Percentiles rank a stretch among this genome's conserved stretches.
Evolutionary conservation across 495 filamentous ascomycete species (phyloP).

Genomic region (Neurospora sp.): DNA sequence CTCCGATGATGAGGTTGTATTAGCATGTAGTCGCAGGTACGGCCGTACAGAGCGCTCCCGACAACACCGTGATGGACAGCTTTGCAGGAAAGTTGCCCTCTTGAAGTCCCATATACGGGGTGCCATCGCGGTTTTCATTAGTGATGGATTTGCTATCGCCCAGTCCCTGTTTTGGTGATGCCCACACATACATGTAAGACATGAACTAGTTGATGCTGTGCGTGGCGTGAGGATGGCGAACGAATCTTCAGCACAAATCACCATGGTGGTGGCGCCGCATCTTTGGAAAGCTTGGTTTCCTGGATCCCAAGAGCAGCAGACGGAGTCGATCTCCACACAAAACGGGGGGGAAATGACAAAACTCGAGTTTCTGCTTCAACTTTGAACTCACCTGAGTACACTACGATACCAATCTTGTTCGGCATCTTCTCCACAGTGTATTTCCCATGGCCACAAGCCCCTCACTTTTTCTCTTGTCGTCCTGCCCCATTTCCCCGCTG

Average conservation of each 20-base stretch:
- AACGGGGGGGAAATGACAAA: background rate
- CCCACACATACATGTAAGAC: background rate
- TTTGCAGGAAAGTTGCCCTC: background rate
- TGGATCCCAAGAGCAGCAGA: background rate
- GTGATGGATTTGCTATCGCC: background rate
- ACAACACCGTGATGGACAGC: background rate
- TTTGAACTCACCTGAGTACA: background rate
- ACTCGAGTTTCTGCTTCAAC: background rate
- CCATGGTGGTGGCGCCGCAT: background rate
- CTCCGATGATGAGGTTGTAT: background rate
- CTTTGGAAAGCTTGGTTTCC: background rate
- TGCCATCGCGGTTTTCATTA: background rate
- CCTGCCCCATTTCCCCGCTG: background rate
- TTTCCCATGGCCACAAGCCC: background rate
- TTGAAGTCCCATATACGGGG: background rate
- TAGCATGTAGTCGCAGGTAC: background rate
- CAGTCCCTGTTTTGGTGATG: background rate
- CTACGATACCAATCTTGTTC: background rate
- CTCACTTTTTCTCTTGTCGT: background rate
- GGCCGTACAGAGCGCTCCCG: background rate
- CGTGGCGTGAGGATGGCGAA: background rate
- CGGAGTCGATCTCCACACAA: background rate
- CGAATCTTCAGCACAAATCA: background rate
- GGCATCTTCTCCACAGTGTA: background rate
- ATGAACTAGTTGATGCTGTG: background rate